Evolutionary conservation across 2,329 filamentous ascomycete genomes (phyloP), one percentile per base, ranked within the genome.

Genomic region (Paraphoma chrysanthemicola): DNA sequence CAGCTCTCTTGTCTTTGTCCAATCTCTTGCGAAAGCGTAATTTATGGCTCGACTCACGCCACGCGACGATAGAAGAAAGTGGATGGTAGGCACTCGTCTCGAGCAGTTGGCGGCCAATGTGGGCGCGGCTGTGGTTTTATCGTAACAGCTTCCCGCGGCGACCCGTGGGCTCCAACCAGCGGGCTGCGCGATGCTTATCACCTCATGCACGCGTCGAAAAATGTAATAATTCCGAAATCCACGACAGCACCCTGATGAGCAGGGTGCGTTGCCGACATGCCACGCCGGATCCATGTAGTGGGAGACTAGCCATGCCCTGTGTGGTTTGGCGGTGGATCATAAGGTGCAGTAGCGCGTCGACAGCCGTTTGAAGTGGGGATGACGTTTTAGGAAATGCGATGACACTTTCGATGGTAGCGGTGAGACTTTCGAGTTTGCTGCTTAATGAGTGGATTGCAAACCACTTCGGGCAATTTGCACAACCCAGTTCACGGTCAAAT

Each of bases 111-210:
- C n/a, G 17, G 38, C 16, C 18, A 57, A 52, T 50, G 48, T 52
- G 41, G 50, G 38, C 18, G 42, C 50, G 38, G 51, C 52, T 4
- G 51, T 30, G 41, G 49, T 54, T 53, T 64, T 61, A 45, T 49
- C 29, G 51, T 51, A 29, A 52, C 36, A 47, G 44, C 33, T 38
- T 18, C 41, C 50, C 51, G 18, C 49, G 47, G 53, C 52, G 38
- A 49, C 44, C 29, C 51, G 43, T 50, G 51, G 12, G 45, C 17
- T 47, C 42, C 38, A 43, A 45, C 65, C 60, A 65, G 65, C 60
- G 62, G 47, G 63, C 58, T 67, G 33, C 53, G 43, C 29, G 42
- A 38, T 43, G 53, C 58, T 63, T 63, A 57, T 59, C 62, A 57
- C 52, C 44, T 44, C 51, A 49, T 51, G 44, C 38, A 39, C 36